Percentiles rank a stretch among this genome's conserved stretches.
Evolutionary conservation across 148 eudicot species (phyloP).

Genomic region (Spergularia bocconei): DNA sequence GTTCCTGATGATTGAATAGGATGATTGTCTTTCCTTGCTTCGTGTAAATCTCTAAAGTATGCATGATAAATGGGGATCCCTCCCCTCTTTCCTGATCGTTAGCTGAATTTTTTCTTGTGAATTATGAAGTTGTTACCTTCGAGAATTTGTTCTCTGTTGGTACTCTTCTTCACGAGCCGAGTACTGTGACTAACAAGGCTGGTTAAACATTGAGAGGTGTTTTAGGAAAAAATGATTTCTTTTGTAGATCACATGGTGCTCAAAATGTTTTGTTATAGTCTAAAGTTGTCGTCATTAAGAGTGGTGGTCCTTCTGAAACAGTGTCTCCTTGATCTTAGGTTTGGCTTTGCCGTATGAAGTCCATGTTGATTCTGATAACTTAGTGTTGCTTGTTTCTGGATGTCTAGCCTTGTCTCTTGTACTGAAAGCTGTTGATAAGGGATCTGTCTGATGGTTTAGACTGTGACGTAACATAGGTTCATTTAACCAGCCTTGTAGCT

Average conservation of each 20-base stretch:
- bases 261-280: too few species aligned
- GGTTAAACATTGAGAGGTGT: too few species aligned
- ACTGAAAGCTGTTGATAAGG: not conserved
- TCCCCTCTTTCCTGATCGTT: too few species aligned
- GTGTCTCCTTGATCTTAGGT: not conserved
- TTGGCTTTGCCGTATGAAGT: not conserved
- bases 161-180: not conserved
- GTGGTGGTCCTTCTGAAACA: not conserved
- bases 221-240: not conserved
- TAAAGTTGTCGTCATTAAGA: not conserved
- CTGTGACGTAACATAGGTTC: not conserved
- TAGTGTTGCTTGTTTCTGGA: not conserved
- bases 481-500: too few species aligned
- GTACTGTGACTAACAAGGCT: not conserved
- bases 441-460: not conserved
- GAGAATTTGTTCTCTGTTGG: not conserved
- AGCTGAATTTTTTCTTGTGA: not conserved
- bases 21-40: not conserved
- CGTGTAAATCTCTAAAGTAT: not conserved
- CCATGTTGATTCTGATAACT: too few species aligned
- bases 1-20: not conserved
- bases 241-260: not conserved
- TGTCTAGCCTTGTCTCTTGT: not conserved
- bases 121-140: not conserved
- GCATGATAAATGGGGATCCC: not conserved